A percentile compares a stretch with the other conserved stretches of the same genome.
These are phyloP conservation scores for Phytophthora megakarya DNA, from an alignment of 352 stramenopile genomes.

Conservation along the genomic window DNA sequence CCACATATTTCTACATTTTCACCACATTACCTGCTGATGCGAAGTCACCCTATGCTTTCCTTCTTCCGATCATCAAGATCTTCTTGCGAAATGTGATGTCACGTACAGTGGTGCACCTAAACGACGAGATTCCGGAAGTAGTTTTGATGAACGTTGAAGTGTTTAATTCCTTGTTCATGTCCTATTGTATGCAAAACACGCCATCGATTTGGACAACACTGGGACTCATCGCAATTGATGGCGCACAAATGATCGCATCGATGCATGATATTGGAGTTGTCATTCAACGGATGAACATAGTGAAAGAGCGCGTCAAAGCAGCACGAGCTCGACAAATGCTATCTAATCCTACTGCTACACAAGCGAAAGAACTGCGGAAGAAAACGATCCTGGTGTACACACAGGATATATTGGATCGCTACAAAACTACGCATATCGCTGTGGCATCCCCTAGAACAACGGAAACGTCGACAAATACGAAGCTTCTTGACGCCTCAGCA, in stretches of 20 bases:
- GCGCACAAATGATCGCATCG: slow-evolving; percentile 14
- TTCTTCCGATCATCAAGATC: slow-evolving; percentile 42
- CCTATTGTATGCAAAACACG: slow-evolving; percentile 50
- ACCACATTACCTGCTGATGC: slow-evolving; percentile 2
- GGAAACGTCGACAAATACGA: background rate
- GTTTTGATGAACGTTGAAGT: slow-evolving; percentile 54
- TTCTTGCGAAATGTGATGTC: slow-evolving; percentile 27
- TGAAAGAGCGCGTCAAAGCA: slow-evolving; percentile 10
- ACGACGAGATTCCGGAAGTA: slow-evolving; percentile 30
- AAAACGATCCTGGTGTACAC: slow-evolving; percentile 12
- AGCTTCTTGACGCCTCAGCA: background rate
- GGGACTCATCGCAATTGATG: slow-evolving; percentile 30
- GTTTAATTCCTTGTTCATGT: slow-evolving; percentile 48
- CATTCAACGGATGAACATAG: slow-evolving; percentile 5
- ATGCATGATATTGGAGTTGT: slow-evolving; percentile 25
- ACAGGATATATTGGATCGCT: slow-evolving; percentile 21
- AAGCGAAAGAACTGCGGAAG: background rate
- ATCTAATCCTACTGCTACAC: background rate
- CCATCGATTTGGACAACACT: slow-evolving; percentile 35
- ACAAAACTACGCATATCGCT: slow-evolving; percentile 1
- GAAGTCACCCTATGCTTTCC: slow-evolving; percentile 27
- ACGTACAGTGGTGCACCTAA: slow-evolving; percentile 22
- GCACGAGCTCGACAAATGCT: background rate
- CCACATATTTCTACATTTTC: slow-evolving; percentile 37
- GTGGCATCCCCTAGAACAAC: background rate